Evolutionary conservation across 2,329 filamentous ascomycete genomes (phyloP).

Genomic region (Botrytis tulipae): DNA sequence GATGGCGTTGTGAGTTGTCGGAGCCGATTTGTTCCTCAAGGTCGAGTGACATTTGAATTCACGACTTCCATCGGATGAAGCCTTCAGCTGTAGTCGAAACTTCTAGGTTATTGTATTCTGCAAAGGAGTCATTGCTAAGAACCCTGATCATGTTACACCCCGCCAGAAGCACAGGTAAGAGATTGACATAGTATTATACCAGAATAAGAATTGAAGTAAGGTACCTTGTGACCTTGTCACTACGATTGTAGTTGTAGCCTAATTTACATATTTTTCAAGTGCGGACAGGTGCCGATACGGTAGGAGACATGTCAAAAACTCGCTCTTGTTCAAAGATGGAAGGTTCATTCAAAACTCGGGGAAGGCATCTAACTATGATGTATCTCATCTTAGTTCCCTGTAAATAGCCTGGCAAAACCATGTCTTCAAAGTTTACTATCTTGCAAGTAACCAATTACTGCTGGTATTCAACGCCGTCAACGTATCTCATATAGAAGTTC

Average conservation of each 20-base stretch:
- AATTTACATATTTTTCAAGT: no score
- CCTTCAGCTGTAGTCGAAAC: not conserved
- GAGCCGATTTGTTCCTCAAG: not conserved
- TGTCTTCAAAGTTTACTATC: not conserved
- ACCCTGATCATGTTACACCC: not conserved
- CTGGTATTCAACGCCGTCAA: not conserved
- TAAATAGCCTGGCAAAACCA: not conserved
- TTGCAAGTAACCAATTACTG: not conserved
- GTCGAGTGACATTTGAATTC: not conserved
- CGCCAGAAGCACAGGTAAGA: not conserved
- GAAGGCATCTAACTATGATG: not conserved
- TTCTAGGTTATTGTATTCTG: not conserved
- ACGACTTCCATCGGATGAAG: not conserved
- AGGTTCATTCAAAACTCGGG: not conserved
- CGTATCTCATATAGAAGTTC: not conserved
- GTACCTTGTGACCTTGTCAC: not conserved
- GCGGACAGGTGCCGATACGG: not conserved
- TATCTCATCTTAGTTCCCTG: not conserved
- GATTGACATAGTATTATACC: not conserved
- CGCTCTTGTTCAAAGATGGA: not conserved
- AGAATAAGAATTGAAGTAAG: not conserved
- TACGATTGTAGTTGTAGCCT: not conserved
- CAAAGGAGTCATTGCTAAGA: not conserved
- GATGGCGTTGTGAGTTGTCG: not conserved
- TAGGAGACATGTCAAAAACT: not conserved